These are phyloP conservation scores for Gamarada debralockiae DNA, from an alignment of 495 filamentous ascomycete species.

Conservation along the genomic window DNA sequence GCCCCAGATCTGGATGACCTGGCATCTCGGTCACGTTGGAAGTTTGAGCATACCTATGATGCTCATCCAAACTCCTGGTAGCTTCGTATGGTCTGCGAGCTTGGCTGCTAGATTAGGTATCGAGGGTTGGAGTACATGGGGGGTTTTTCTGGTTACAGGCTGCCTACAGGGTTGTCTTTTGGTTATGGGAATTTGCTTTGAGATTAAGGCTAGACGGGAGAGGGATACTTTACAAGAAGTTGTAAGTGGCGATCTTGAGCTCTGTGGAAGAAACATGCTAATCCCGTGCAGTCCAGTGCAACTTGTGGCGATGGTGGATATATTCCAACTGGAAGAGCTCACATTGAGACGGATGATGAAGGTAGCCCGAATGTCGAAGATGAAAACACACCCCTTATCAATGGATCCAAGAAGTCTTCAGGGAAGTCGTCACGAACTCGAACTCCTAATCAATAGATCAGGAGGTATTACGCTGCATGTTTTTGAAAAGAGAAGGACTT, in stretches of 20 bases:
- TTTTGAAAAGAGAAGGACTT: no score
- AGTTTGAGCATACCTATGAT: slow-evolving; percentile 97
- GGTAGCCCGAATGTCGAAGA: slow-evolving; percentile 16
- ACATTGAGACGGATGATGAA: slow-evolving; percentile 22
- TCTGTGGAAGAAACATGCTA: background rate
- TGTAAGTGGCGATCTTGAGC: slow-evolving; percentile 4
- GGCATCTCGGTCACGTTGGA: slow-evolving; percentile 74
- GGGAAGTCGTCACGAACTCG: no score
- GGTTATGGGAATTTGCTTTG: slow-evolving; percentile 75
- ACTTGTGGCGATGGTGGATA: slow-evolving; percentile 20
- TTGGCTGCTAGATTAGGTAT: slow-evolving; percentile 73
- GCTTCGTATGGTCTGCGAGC: slow-evolving; percentile 83
- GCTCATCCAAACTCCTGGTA: slow-evolving; percentile 94
- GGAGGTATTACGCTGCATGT: no score
- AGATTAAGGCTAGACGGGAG: slow-evolving; percentile 38
- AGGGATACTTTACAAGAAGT: background rate
- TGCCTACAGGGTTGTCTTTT: slow-evolving; percentile 80
- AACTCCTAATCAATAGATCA: no score
- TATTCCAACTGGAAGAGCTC: background rate
- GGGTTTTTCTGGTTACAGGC: slow-evolving; percentile 80
- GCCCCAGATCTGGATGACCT: slow-evolving; percentile 91
- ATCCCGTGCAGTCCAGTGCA: slow-evolving; percentile 5
- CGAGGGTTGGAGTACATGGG: slow-evolving; percentile 94
- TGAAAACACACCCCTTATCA: slow-evolving; percentile 18
- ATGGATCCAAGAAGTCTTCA: slow-evolving; percentile 13